Percentiles rank a stretch among this genome's conserved stretches.
Conservation (phyloP, 2,329 filamentous ascomycete species). For the Pleoardoris graminearum region DNA sequence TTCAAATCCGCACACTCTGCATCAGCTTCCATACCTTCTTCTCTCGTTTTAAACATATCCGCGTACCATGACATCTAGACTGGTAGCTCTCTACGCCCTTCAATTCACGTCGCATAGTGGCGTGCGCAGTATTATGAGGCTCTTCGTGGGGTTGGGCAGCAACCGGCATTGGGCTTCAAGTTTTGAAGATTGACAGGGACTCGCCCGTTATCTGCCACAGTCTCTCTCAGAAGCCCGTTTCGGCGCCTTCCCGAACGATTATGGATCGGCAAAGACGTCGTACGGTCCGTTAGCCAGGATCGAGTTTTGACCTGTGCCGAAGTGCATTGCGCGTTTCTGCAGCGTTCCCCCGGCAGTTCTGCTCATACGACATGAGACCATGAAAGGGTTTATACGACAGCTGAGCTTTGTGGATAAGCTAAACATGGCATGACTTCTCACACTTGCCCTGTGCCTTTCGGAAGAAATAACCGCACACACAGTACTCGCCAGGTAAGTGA, state of each 20-base stretch:
- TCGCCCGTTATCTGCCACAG: background rate
- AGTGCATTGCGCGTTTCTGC: background rate
- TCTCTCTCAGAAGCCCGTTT: slow-evolving; percentile 1
- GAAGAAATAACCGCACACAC: background rate
- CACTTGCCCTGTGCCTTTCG: background rate
- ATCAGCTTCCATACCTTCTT: too few species aligned
- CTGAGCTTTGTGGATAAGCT: background rate
- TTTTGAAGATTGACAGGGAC: slow-evolving; percentile 18
- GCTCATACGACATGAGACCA: background rate
- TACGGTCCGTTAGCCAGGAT: background rate
- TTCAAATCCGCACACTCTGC: background rate
- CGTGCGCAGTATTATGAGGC: slow-evolving; percentile 20
- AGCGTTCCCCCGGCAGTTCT: background rate
- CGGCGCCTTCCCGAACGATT: slow-evolving; percentile 7
- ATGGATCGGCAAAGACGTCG: slow-evolving; percentile 8
- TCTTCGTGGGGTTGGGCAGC: slow-evolving; percentile 29
- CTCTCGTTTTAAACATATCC: background rate
- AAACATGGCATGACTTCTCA: background rate
- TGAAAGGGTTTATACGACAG: background rate
- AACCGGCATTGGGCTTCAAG: slow-evolving; percentile 19
- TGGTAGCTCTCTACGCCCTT: background rate
- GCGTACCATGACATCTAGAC: background rate
- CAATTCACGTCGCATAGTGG: background rate
- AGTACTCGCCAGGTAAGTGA: slow-evolving; percentile 28
- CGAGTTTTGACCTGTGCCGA: background rate